Evolutionary conservation across 805 yeast genomes (phyloP), one percentile per base, ranked within the genome.

Genomic region (Candida gorgasii): DNA sequence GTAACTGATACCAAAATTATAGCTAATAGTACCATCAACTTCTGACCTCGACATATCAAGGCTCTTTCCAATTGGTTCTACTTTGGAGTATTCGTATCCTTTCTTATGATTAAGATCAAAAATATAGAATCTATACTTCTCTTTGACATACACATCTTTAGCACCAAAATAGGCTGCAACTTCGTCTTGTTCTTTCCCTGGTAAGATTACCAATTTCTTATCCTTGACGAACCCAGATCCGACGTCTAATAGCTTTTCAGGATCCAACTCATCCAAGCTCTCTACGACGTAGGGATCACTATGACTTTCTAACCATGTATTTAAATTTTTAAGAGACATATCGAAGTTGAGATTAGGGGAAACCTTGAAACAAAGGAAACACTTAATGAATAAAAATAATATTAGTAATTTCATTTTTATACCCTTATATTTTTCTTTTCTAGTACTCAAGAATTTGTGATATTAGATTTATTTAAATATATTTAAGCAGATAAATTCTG

Each of bases 1-100:
- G 54, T 58, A 20, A 54, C 31, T 24, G 8, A 38, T 27, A 26
- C 40, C 40, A 29, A 36, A 32, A 52, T 48, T 45, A 48, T 39
- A 43, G 47, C 39, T 26, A n/a, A 46, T 60, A n/a, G 40, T 27
- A 5, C 30, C 31, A 22, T 30, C 36, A 11, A 29, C 36, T 8
- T 26, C n/a, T 14, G 44, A 41, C 17, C 37, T 28, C 8, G 24
- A 29, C 24, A 35, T 41, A 36, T 41, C 44, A 19, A 41, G 37
- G 12, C 40, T 35, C 13, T 41, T 41, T 11, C 44, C 44, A 16
- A 41, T n/a, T 3, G 22, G 14, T 15, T 41, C 30, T n/a, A 30
- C 14, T 14, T 35, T 31, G 3, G 40, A 35, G n/a, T 14, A 35
- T 22, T 41, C 40, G 12, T 20, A 7, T 18, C 23, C 31, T 11